A percentile compares a stretch with the other conserved stretches of the same genome.
Evolutionary conservation across 352 stramenopile species (phyloP).

Genomic region (Peronospora farinosa): DNA sequence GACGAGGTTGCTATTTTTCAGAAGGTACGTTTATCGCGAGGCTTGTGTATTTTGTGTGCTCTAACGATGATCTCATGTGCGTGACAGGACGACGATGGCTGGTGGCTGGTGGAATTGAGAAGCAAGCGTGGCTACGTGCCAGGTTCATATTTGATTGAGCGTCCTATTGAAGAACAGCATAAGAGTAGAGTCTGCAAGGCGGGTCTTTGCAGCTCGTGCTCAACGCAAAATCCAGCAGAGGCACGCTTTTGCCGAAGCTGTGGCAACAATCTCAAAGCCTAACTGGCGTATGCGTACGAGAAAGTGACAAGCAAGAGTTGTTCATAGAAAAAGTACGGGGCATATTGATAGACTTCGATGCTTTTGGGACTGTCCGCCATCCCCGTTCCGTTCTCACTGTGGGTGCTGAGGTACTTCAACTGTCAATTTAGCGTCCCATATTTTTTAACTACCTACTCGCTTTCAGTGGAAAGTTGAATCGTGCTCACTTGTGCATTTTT

Average conservation of each 20-base stretch:
- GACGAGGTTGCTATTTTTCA: conserved; percentile 74
- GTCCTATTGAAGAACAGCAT: conserved; percentile 39
- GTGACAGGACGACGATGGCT: conserved; percentile 68
- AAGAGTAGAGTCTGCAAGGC: conserved; percentile 31
- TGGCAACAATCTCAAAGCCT: conserved; percentile 64
- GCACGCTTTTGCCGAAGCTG: conserved; percentile 78
- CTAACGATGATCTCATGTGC: conserved; percentile 6
- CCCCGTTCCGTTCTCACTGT: too few relatives aligned
- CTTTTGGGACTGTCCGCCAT: too few relatives aligned
- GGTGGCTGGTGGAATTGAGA: conserved; percentile 71
- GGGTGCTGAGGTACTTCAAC: too few relatives aligned
- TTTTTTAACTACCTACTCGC: conserved; percentile 3
- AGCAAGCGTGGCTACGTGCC: conserved; percentile 72
- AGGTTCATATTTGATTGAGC: conserved; percentile 77
- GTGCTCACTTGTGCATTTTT: conserved; percentile 15
- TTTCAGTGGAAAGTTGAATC: not conserved
- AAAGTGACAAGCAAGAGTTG: conserved; percentile 23
- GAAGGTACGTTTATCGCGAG: conserved; percentile 33
- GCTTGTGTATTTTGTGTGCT: not conserved
- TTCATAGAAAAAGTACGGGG: conserved; percentile 27
- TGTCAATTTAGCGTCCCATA: conserved; percentile 22
- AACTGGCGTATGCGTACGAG: conserved; percentile 19
- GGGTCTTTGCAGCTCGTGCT: conserved; percentile 62
- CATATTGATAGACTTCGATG: conserved; percentile 11
- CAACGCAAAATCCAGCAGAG: conserved; percentile 65